These are phyloP conservation scores for Pyrenula aspistea DNA, from an alignment of 495 filamentous ascomycete species.

Conservation along the genomic window DNA sequence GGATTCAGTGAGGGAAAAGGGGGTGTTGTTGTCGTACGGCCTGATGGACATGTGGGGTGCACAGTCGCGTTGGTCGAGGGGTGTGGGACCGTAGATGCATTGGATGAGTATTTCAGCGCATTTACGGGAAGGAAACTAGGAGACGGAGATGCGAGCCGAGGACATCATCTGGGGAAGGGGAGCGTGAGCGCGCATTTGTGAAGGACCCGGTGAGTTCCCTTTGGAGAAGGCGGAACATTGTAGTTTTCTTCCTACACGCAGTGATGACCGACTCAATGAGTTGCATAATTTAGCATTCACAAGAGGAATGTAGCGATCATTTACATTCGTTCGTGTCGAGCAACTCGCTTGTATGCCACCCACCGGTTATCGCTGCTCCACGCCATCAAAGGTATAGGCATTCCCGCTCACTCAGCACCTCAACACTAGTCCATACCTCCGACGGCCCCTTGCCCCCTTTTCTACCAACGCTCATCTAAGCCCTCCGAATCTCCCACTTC, in stretches of 20 bases:
- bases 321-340: too few species aligned
- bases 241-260: too few species aligned
- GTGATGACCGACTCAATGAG: too few species aligned
- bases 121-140: conserved; percentile 24
- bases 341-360: too few species aligned
- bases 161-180: background rate
- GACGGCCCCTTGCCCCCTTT: background rate
- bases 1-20: conserved; percentile 46
- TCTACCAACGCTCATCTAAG: too few species aligned
- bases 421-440: background rate
- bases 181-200: background rate
- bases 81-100: conserved; percentile 63
- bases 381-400: too few species aligned
- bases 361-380: too few species aligned
- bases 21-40: conserved; percentile 69
- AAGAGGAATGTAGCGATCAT: too few species aligned
- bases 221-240: too few species aligned
- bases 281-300: too few species aligned
- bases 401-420: too few species aligned
- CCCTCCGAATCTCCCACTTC: conserved; percentile 69
- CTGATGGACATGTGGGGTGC: conserved; percentile 76
- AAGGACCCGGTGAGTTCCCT: too few species aligned
- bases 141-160: background rate
- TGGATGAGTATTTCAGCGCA: conserved; percentile 70
- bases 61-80: conserved; percentile 63